Evolutionary conservation across 108 stramenopile species (phyloP).

Genomic region (Discostella stelligeroides): DNA sequence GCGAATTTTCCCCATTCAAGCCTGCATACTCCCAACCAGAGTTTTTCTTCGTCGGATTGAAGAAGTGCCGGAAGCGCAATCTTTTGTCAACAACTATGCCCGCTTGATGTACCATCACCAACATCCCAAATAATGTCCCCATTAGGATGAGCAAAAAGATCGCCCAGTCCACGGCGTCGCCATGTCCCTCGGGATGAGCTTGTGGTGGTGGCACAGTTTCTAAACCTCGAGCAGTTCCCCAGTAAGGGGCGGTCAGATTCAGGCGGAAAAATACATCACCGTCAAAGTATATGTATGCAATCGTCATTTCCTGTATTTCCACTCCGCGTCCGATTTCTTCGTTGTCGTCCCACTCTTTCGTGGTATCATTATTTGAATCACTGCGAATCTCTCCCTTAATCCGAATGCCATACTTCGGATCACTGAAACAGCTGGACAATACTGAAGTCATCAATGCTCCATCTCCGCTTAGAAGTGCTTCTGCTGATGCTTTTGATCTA

Average conservation of each 20-base stretch:
- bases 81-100: constrained; percentile 43
- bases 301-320: constrained; percentile 17
- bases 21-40: constrained; percentile 23
- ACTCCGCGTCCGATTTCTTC: not conserved
- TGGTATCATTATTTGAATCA: constrained; percentile 41
- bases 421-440: constrained; percentile 62
- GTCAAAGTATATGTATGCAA: constrained; percentile 74
- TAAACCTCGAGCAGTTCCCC: constrained; percentile 25
- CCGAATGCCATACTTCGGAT: constrained; percentile 72
- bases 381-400: constrained; percentile 17
- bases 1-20: constrained; percentile 13
- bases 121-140: constrained; percentile 49
- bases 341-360: constrained; percentile 15
- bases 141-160: constrained; percentile 41
- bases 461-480: constrained; percentile 74
- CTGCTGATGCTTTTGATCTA: constrained; percentile 54
- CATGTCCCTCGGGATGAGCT: constrained; percentile 36
- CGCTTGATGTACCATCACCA: constrained; percentile 50
- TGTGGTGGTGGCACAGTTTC: constrained; percentile 47
- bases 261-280: constrained; percentile 70
- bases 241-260: constrained; percentile 72
- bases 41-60: constrained; percentile 36
- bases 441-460: constrained; percentile 65
- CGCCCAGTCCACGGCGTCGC: constrained; percentile 51
- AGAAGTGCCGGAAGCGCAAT: constrained; percentile 39